Percentiles rank a stretch among this genome's conserved stretches.
These are phyloP conservation scores for Rickenella mellea DNA, from an alignment of 768 basidiomycete species.

Conservation along the genomic window DNA sequence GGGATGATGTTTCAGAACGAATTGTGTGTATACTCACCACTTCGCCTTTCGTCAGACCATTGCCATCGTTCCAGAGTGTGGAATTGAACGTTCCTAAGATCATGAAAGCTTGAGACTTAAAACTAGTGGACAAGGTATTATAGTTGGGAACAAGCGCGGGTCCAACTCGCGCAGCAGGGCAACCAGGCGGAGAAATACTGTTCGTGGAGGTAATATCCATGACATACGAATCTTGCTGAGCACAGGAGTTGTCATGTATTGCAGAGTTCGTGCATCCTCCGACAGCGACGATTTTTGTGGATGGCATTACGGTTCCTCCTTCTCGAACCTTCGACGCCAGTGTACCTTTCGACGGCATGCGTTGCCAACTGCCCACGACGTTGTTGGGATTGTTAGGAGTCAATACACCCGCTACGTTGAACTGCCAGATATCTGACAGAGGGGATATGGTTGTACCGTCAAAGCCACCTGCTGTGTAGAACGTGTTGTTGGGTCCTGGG, in stretches of 20 bases:
- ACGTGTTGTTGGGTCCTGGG: constrained; percentile 57
- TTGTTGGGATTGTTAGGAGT: constrained; percentile 54
- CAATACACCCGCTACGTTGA: constrained; percentile 60
- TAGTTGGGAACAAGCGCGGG: constrained; percentile 53
- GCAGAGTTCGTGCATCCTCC: constrained; percentile 52
- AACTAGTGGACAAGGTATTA: constrained; percentile 45
- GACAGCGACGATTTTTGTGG: constrained; percentile 38
- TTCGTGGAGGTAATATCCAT: constrained; percentile 31
- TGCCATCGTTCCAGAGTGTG: constrained; percentile 58
- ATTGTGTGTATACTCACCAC: constrained; percentile 49
- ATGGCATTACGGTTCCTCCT: constrained; percentile 47
- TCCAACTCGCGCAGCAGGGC: constrained; percentile 43
- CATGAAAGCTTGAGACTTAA: constrained; percentile 56
- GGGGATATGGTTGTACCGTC: constrained; percentile 34
- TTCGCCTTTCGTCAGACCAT: constrained; percentile 56
- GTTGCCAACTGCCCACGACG: constrained; percentile 52
- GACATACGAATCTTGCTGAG: constrained; percentile 48
- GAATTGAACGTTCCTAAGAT: constrained; percentile 59
- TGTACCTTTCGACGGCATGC: constrained; percentile 25
- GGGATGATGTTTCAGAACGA: too few relatives aligned
- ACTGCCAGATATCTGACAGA: constrained; percentile 62
- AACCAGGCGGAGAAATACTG: constrained; percentile 33
- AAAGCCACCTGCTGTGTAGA: constrained; percentile 67
- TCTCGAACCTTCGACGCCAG: constrained; percentile 35
- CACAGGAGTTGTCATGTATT: constrained; percentile 37